Percentiles rank a stretch among this genome's conserved stretches.
phyloP scores from a whole-genome alignment of 2,329 filamentous ascomycete genomes.

The Tolypocladium paradoxum region DNA sequence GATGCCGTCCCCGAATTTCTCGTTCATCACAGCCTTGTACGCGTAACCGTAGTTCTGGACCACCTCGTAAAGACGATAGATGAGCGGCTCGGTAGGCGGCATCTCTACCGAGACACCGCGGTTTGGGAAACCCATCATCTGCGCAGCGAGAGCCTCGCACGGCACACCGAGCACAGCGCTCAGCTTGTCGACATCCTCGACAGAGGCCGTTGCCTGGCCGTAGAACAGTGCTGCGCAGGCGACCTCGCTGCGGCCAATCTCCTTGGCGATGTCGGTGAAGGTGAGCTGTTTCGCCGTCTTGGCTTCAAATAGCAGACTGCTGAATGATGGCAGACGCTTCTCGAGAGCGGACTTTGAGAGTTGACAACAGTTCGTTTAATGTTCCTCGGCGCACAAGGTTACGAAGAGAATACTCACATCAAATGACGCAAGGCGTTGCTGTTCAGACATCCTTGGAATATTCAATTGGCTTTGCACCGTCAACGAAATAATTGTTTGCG shows the following conservation, averaged over 20 bases:
- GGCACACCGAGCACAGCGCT: slow-evolving; percentile 53
- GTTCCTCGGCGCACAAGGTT: neutral
- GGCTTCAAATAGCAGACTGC: slow-evolving; percentile 56
- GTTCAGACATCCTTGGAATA: neutral
- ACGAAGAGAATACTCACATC: neutral
- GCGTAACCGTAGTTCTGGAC: slow-evolving; percentile 96
- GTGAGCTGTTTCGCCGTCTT: slow-evolving; percentile 66
- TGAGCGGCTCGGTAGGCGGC: slow-evolving; percentile 33
- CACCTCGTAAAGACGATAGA: slow-evolving; percentile 88
- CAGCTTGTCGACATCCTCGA: slow-evolving; percentile 57
- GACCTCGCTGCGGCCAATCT: slow-evolving; percentile 70
- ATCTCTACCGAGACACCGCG: slow-evolving; percentile 51
- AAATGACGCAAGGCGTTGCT: neutral
- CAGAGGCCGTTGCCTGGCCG: slow-evolving; percentile 65
- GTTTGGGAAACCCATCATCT: slow-evolving; percentile 67
- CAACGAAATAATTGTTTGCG: neutral
- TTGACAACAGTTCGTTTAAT: neutral
- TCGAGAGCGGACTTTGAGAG: slow-evolving; percentile 48
- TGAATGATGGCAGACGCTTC: slow-evolving; percentile 59
- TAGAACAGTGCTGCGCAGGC: slow-evolving; percentile 85
- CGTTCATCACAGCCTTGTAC: slow-evolving; percentile 89
- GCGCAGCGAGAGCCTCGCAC: slow-evolving; percentile 41
- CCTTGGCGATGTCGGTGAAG: slow-evolving; percentile 67
- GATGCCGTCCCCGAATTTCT: slow-evolving; percentile 90
- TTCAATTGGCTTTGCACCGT: neutral